Percentiles rank a stretch among this genome's conserved stretches.
Conservation (phyloP, 2,329 filamentous ascomycete genomes). For the Nemania serpens region DNA sequence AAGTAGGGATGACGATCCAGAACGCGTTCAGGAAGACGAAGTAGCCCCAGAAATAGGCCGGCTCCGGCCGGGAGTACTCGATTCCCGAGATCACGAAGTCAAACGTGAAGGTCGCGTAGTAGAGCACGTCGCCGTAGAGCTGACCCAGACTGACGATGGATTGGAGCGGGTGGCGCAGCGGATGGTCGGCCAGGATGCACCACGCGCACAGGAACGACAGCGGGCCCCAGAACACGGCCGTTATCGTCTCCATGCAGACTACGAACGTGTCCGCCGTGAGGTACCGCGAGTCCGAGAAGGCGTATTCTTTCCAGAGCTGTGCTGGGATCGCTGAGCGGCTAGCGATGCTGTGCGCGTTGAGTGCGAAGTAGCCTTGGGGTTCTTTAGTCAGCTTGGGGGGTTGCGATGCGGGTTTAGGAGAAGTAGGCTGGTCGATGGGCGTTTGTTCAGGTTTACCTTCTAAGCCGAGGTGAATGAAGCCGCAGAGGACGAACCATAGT, state of each 20-base stretch:
- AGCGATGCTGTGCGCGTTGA: constrained; percentile 49
- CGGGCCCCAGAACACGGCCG: constrained; percentile 58
- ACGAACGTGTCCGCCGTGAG: constrained; percentile 57
- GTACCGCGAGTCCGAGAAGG: constrained; percentile 61
- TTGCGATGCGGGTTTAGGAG: neutral
- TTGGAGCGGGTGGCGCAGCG: constrained; percentile 55
- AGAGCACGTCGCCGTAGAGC: constrained; percentile 58
- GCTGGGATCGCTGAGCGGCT: constrained; percentile 50
- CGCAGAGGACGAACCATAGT: constrained; percentile 66
- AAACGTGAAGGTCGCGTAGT: constrained; percentile 54
- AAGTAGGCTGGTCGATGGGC: no score
- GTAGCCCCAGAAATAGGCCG: constrained; percentile 58
- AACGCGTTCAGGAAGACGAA: constrained; percentile 57
- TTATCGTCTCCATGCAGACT: constrained; percentile 61
- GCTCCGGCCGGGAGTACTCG: constrained; percentile 56
- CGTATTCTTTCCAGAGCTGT: constrained; percentile 64
- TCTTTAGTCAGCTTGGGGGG: neutral
- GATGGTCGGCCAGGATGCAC: constrained; percentile 49
- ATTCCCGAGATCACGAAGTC: constrained; percentile 46
- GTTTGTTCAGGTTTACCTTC: constrained; percentile 37
- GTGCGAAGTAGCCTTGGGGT: constrained; percentile 50
- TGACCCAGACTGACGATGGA: constrained; percentile 52
- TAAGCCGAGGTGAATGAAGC: constrained; percentile 51
- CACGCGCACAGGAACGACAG: constrained; percentile 54
- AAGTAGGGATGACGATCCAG: constrained; percentile 57